Evolutionary conservation across 495 filamentous ascomycete genomes (phyloP).

Genomic region (Penicillium tannophilum): DNA sequence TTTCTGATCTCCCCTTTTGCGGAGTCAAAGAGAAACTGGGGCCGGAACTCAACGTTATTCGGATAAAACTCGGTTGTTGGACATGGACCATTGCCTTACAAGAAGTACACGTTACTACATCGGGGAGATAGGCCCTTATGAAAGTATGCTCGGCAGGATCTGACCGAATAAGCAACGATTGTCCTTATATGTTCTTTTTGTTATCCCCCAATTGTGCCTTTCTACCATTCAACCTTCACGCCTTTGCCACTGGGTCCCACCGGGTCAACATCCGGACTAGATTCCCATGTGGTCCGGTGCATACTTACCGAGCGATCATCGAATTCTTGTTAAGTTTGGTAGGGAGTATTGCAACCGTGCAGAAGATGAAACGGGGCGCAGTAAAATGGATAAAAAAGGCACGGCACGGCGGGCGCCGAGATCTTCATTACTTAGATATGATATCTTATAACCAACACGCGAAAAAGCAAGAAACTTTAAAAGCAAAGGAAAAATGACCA

Average conservation of each 20-base stretch:
- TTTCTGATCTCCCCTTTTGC: constrained; percentile 8
- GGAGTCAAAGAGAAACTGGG: constrained; percentile 2
- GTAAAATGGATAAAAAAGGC: constrained; percentile 7
- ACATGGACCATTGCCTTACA: not conserved
- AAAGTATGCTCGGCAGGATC: not conserved
- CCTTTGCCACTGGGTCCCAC: constrained; percentile 20
- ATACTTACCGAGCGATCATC: constrained; percentile 37
- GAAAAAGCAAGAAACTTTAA: not conserved
- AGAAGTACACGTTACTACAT: not conserved
- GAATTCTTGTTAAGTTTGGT: constrained; percentile 6
- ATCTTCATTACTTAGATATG: constrained; percentile 28
- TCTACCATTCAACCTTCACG: not conserved
- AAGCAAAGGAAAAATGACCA: not conserved
- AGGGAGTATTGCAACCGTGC: not conserved
- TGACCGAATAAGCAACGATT: not conserved
- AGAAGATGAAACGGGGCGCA: constrained; percentile 15
- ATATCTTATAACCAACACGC: no score
- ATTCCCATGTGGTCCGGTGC: constrained; percentile 38
- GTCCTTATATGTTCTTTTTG: not conserved
- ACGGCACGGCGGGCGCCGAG: constrained; percentile 29
- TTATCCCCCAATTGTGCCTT: not conserved
- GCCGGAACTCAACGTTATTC: constrained; percentile 2
- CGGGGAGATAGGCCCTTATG: not conserved
- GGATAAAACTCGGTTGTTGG: constrained; percentile 5
- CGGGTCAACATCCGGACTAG: constrained; percentile 29